Evolutionary conservation across 1,284 basidiomycete genomes (phyloP).

Genomic region (Heterobasidion occidentale): DNA sequence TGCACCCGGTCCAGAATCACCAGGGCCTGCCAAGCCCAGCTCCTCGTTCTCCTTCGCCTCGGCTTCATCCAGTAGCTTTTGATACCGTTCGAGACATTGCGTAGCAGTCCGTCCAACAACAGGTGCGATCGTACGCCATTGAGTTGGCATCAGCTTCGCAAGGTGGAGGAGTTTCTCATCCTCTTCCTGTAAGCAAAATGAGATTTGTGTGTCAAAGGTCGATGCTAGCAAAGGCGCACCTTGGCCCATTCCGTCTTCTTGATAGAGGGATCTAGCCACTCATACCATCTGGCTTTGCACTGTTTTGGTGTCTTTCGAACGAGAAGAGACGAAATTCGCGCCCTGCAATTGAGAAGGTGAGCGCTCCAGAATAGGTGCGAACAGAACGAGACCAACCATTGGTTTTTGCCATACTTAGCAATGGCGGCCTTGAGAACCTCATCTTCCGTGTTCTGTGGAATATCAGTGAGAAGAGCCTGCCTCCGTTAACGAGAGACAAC

Average conservation of each 20-base stretch:
- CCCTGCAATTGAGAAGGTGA: slow-evolving; percentile 45
- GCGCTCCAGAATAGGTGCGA: background rate
- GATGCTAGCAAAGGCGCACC: slow-evolving; percentile 32
- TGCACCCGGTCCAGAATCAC: slow-evolving; percentile 76
- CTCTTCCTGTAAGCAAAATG: slow-evolving; percentile 57
- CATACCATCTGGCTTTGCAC: slow-evolving; percentile 99
- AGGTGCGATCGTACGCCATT: slow-evolving; percentile 99
- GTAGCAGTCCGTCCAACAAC: slow-evolving; percentile 99
- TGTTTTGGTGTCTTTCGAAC: slow-evolving; percentile 99
- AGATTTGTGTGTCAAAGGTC: background rate
- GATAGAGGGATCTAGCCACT: slow-evolving; percentile 99
- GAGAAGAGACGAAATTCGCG: slow-evolving; percentile 94
- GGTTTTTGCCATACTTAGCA: slow-evolving; percentile 96
- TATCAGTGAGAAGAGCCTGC: background rate
- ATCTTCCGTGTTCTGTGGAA: slow-evolving; percentile 81
- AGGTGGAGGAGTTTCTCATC: slow-evolving; percentile 98
- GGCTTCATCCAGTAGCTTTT: slow-evolving; percentile 95
- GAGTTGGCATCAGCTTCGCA: slow-evolving; percentile 98
- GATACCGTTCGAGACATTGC: slow-evolving; percentile 97
- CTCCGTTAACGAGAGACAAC: slow-evolving; percentile 2
- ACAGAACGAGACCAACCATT: slow-evolving; percentile 51
- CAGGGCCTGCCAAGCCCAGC: slow-evolving; percentile 80
- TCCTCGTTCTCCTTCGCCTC: slow-evolving; percentile 94
- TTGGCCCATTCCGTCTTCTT: slow-evolving; percentile 99
- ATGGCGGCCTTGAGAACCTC: slow-evolving; percentile 97